phyloP scores from a whole-genome alignment of 352 stramenopile species.

The Aphanomyces invadans region DNA sequence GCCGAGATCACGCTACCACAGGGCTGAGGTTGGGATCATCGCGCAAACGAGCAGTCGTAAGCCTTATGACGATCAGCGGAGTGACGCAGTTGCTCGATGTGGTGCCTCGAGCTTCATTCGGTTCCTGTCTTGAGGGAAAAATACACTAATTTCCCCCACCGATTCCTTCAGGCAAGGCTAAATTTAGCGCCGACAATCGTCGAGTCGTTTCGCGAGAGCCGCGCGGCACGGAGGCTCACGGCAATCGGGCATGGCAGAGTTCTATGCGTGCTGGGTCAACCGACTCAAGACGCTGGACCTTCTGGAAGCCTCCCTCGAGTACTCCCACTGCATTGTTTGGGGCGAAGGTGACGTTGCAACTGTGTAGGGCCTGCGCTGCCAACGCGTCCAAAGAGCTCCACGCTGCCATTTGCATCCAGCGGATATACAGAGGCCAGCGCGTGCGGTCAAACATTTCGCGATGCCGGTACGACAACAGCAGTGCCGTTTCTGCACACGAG shows the following conservation, averaged over 20 bases:
- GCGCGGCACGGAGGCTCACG: not conserved
- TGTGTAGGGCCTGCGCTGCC: constrained; percentile 38
- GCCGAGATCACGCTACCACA: too few species aligned
- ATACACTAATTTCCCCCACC: too few species aligned
- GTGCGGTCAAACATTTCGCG: constrained; percentile 36
- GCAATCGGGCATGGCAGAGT: constrained; percentile 45
- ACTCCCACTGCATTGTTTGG: not conserved
- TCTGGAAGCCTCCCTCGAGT: constrained; percentile 29
- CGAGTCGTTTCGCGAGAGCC: not conserved
- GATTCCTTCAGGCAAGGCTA: too few species aligned
- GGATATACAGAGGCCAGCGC: constrained; percentile 47
- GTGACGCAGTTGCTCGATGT: too few species aligned
- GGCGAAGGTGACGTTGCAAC: not conserved
- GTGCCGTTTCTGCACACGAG: too few species aligned
- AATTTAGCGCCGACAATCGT: not conserved
- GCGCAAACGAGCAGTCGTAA: too few species aligned
- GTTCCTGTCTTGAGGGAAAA: too few species aligned
- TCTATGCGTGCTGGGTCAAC: constrained; percentile 54
- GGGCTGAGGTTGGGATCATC: too few species aligned
- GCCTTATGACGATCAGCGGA: too few species aligned
- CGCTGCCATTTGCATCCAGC: constrained; percentile 50
- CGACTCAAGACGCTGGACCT: constrained; percentile 38
- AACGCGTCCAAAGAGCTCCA: constrained; percentile 35
- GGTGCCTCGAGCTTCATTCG: too few species aligned
- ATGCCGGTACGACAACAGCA: constrained; percentile 31